Evolutionary conservation across 345 rosid genomes (phyloP).

Genomic region (Gossypium raimondii): DNA sequence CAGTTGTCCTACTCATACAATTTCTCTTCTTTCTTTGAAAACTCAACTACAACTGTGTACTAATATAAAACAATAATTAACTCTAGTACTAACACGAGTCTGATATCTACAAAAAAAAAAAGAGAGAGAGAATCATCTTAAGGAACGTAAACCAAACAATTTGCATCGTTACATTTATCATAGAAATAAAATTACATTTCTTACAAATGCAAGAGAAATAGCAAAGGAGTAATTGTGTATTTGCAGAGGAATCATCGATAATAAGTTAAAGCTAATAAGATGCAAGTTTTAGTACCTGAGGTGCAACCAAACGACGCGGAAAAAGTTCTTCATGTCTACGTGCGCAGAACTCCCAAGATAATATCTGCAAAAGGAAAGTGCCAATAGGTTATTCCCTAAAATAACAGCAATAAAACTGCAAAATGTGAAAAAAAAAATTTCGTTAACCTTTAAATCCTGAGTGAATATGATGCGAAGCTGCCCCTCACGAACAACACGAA

Average conservation of each 20-base stretch:
- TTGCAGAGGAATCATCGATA: neutral
- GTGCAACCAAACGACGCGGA: constrained; percentile 91
- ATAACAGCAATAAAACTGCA: constrained; percentile 3
- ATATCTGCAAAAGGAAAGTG: constrained; percentile 43
- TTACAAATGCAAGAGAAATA: neutral
- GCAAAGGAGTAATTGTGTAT: neutral
- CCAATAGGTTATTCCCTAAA: neutral
- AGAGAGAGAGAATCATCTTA: neutral
- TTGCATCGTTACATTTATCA: neutral
- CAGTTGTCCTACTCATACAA: neutral
- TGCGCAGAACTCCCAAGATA: constrained; percentile 98
- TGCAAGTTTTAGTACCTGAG: constrained; percentile 55
- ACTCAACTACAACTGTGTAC: too few species aligned
- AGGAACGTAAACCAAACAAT: neutral
- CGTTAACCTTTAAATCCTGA: constrained; percentile 77
- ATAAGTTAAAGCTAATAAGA: neutral
- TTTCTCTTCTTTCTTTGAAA: neutral
- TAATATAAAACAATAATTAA: neutral
- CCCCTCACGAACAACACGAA: constrained; percentile 98
- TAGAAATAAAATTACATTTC: neutral
- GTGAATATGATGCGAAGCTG: constrained; percentile 85
- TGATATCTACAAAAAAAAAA: neutral
- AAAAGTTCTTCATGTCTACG: constrained; percentile 91
- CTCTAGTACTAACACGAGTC: neutral
- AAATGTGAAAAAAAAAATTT: constrained; percentile 12